Percentiles rank a stretch among this genome's conserved stretches.
Conservation (phyloP, 352 stramenopile genomes). For the Pythium scleroteichum region DNA sequence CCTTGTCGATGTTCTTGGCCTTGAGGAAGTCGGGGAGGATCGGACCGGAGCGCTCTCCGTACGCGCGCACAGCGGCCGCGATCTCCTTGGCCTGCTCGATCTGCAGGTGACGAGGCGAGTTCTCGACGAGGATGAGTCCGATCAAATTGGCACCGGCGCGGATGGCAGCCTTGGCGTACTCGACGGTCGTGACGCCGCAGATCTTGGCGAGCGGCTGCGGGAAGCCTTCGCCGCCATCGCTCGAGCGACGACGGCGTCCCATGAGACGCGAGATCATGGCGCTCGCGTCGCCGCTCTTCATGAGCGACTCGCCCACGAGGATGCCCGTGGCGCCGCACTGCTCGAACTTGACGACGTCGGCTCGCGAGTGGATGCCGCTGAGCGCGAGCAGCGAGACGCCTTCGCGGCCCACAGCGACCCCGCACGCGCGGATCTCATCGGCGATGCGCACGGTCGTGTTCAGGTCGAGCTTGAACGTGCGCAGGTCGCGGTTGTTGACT, state of each 20-base stretch:
- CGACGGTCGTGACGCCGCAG: conserved; percentile 94
- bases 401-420: conserved; percentile 67
- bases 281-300: conserved; percentile 92
- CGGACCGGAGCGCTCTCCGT: conserved; percentile 90
- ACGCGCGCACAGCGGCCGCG: conserved; percentile 90
- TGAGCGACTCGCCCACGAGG: conserved; percentile 98
- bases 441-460: conserved; percentile 93
- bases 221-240: conserved; percentile 32
- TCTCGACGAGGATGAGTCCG: conserved; percentile 95
- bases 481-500: conserved; percentile 99
- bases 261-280: conserved; percentile 85
- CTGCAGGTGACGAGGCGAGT: conserved; percentile 88
- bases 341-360: conserved; percentile 92
- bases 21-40: conserved; percentile 55
- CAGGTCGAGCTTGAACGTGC: conserved; percentile 98
- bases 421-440: conserved; percentile 69
- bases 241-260: conserved; percentile 33
- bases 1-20: conserved; percentile 28
- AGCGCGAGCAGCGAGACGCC: conserved; percentile 91
- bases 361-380: conserved; percentile 94
- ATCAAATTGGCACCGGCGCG: conserved; percentile 95
- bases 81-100: conserved; percentile 89
- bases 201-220: conserved; percentile 87
- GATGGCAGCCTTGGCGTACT: conserved; percentile 92
- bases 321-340: conserved; percentile 88